Conservation (phyloP, 441 rosid genomes). For the Arabidopsis lyrata region DNA sequence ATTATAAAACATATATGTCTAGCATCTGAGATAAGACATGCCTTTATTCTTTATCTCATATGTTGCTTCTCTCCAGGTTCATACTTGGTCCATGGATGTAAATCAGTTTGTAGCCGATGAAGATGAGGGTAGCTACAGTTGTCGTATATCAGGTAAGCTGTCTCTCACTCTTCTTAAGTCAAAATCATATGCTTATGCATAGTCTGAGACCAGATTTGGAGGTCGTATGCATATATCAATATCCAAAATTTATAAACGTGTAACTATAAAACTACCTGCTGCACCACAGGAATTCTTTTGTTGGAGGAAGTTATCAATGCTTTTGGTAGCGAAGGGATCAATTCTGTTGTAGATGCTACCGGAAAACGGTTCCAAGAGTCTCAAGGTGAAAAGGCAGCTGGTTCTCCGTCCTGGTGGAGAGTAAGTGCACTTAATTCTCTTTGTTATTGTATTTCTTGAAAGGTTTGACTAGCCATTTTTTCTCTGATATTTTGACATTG, state of each 20-base stretch:
- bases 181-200: constrained; percentile 20
- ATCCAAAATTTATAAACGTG: constrained; percentile 26
- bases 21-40: constrained; percentile 17
- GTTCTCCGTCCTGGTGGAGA: constrained; percentile 90
- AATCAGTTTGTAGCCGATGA: constrained; percentile 95
- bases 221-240: constrained; percentile 16
- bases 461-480: constrained; percentile 29
- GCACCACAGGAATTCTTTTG: constrained; percentile 74
- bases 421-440: constrained; percentile 55
- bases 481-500: constrained; percentile 16
- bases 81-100: constrained; percentile 86
- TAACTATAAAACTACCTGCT: constrained; percentile 38
- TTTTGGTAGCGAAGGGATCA: constrained; percentile 78
- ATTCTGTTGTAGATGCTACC: constrained; percentile 74
- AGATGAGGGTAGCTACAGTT: constrained; percentile 90
- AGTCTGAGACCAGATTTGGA: constrained; percentile 18
- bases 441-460: constrained; percentile 29
- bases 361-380: constrained; percentile 77
- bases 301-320: constrained; percentile 83
- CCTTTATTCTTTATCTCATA: constrained; percentile 27
- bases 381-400: constrained; percentile 72
- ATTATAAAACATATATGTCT: constrained; percentile 5
- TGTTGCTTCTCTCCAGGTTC: constrained; percentile 58
- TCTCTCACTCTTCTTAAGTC: constrained; percentile 38
- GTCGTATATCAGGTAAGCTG: constrained; percentile 88